Conservation (phyloP, 148 eudicot genomes). For the Vaccinium corymbosum region DNA sequence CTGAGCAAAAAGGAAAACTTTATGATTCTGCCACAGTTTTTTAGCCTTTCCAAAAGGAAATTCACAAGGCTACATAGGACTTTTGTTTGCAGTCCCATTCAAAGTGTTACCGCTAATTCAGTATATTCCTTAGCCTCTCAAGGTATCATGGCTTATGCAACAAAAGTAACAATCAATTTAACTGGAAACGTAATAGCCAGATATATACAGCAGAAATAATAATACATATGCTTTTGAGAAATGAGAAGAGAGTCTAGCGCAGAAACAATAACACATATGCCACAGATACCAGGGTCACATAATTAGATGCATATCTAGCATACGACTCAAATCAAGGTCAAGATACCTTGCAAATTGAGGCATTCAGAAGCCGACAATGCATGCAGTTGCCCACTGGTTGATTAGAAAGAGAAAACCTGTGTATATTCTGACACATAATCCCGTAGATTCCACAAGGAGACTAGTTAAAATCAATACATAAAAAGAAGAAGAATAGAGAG, state of each 20-base stretch:
- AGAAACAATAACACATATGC: neutral
- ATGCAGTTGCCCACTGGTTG: constrained; percentile 33
- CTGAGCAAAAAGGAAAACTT: neutral
- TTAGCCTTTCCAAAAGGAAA: neutral
- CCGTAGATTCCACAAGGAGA: constrained; percentile 16
- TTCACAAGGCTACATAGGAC: neutral
- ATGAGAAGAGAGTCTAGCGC: neutral
- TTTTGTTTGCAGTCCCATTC: neutral
- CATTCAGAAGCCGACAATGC: constrained; percentile 44
- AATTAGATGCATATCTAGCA: neutral
- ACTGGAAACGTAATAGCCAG: neutral
- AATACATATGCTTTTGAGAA: neutral
- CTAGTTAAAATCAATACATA: neutral
- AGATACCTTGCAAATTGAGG: constrained; percentile 71
- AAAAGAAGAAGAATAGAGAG: neutral
- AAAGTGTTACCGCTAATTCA: neutral
- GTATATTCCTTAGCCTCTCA: neutral
- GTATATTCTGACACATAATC: constrained; percentile 57
- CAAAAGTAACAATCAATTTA: neutral
- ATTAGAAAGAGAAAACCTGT: constrained; percentile 43
- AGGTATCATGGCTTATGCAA: neutral
- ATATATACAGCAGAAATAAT: neutral
- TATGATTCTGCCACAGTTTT: neutral
- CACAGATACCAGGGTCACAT: constrained; percentile 7
- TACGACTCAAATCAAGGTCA: constrained; percentile 12